A percentile compares a stretch with the other conserved stretches of the same genome.
Evolutionary conservation across 768 basidiomycete genomes (phyloP).

Genomic region (Podaxis carcinomalis): DNA sequence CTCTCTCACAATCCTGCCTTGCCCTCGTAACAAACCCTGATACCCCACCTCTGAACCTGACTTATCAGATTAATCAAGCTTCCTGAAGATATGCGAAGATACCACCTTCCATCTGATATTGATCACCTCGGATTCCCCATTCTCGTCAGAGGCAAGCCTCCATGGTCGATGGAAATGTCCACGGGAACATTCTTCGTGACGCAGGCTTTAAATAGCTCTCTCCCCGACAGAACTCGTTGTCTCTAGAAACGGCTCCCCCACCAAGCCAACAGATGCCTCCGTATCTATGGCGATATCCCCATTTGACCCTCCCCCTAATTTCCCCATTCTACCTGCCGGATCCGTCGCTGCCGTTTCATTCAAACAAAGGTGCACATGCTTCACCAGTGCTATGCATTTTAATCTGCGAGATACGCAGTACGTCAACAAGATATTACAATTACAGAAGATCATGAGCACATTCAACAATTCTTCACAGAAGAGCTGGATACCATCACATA

Average conservation of each 20-base stretch:
- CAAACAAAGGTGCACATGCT: background rate
- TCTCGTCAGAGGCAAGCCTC: background rate
- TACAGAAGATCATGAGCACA: background rate
- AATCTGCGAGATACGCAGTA: background rate
- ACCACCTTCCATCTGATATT: slow-evolving; percentile 3
- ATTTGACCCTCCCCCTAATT: background rate
- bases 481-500: background rate
- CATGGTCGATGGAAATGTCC: background rate
- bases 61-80: slow-evolving; percentile 1
- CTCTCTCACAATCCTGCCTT: background rate
- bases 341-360: background rate
- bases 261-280: background rate
- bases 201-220: background rate
- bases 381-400: background rate
- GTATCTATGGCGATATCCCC: slow-evolving; percentile 12
- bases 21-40: background rate
- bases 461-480: background rate
- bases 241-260: background rate
- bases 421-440: background rate
- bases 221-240: background rate
- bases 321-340: background rate
- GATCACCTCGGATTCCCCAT: background rate
- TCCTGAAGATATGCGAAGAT: background rate
- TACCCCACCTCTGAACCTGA: background rate
- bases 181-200: background rate